A percentile compares a stretch with the other conserved stretches of the same genome.
phyloP scores from a whole-genome alignment of 257 asterid genomes.

The Gentiana macrophylla region DNA sequence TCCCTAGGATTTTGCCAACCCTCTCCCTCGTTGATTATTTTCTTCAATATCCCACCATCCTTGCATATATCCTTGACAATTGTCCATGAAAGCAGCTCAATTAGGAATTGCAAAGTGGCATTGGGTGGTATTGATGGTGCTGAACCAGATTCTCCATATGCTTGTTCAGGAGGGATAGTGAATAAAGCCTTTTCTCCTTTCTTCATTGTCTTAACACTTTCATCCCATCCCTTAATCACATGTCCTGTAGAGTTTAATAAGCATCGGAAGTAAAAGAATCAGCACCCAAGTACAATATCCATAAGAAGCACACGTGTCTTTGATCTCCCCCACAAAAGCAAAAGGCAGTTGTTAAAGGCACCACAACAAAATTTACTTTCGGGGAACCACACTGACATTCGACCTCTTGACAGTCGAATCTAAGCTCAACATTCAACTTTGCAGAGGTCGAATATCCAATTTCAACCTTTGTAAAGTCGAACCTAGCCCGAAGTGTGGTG shows the following conservation, averaged over 20 bases:
- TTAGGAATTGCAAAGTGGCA: constrained; percentile 47
- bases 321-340: neutral
- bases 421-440: no score
- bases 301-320: neutral
- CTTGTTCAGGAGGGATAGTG: constrained; percentile 43
- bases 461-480: no score
- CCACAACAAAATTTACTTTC: neutral
- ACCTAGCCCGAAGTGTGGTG: no score
- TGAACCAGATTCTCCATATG: constrained; percentile 53
- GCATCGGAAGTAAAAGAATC: neutral
- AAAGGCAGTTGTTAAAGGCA: no score
- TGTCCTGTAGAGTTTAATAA: constrained; percentile 21
- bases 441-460: no score
- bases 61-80: constrained; percentile 44
- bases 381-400: neutral
- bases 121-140: constrained; percentile 48
- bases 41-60: constrained; percentile 52
- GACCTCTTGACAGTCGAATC: neutral
- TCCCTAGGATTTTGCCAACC: constrained; percentile 56
- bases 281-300: neutral
- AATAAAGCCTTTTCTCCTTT: constrained; percentile 51
- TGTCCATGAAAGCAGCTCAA: constrained; percentile 46
- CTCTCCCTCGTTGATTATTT: constrained; percentile 37
- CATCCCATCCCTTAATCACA: constrained; percentile 58
- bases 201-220: constrained; percentile 51